A percentile compares a stretch with the other conserved stretches of the same genome.
Evolutionary conservation across 805 yeast genomes (phyloP).

Genomic region (Wickerhamomyces queroliae): DNA sequence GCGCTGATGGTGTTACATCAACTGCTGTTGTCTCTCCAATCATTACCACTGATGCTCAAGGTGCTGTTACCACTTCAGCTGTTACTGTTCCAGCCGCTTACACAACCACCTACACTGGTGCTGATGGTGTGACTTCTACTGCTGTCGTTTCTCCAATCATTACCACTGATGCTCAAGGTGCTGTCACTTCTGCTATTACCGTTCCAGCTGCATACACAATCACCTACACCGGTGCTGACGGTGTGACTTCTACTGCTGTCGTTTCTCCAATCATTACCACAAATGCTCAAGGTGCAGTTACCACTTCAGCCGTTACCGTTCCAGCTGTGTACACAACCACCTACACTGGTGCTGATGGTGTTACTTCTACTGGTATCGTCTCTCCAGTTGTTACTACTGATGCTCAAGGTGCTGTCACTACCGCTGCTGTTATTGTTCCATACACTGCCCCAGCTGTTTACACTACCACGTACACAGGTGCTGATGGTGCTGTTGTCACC

Average conservation of each 20-base stretch:
- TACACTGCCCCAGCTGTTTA: constrained; percentile 1
- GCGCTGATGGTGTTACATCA: background rate
- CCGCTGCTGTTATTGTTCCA: constrained; percentile 4
- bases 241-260: background rate
- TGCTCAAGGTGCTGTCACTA: background rate
- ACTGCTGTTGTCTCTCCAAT: background rate
- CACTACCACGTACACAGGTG: constrained; percentile 2
- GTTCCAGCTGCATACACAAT: constrained; percentile 1
- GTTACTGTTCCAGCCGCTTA: background rate
- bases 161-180: constrained; percentile 1
- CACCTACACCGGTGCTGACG: background rate
- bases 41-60: constrained; percentile 2
- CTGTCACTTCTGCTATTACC: background rate
- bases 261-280: background rate
- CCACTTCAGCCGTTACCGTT: constrained; percentile 4
- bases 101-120: background rate
- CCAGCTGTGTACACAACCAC: too few relatives aligned
- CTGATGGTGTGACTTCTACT: background rate
- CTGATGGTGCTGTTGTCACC: constrained; percentile 1
- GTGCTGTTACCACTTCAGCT: background rate
- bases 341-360: too few relatives aligned
- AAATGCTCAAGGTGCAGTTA: background rate
- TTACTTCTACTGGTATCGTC: constrained; percentile 1
- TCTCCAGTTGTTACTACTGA: constrained; percentile 3
- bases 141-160: background rate